Base-by-base conservation (phyloP, 2,329 filamentous ascomycete genomes). In the Alternaria burnsii region DNA sequence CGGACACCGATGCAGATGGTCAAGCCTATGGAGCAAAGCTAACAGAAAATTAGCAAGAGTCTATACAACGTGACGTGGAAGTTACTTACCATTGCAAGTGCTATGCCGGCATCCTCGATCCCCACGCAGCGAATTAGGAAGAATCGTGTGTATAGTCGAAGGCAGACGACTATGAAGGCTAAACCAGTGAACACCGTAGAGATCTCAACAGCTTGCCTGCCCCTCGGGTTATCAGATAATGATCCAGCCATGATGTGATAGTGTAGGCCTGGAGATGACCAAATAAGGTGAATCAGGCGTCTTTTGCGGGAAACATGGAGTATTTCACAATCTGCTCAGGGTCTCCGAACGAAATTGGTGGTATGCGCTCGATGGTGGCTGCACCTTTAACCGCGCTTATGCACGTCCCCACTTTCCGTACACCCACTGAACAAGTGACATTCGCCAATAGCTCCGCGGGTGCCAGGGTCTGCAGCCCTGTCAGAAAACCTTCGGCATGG, bases 111-210 rank as follows among this genome's bases (percentile, higher is more conserved):
- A 28, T 76, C 74, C 42, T 76, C 74, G n/a, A 72, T 55, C 6
- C 72, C 71, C 3, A 66, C 55, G 53, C 66, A 66, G 10, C 69
- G 70, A n/a, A 76, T 69, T 12, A 76, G 50, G 24, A 68, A 74
- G 47, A 74, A 63, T 10, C 74, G 71, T 30, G 74, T 74, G 36
- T 75, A 76, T 7, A 76, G 32, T 9, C 74, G 70, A 9, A 76
- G 58, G 5, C 50, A 18, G n/a, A 75, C 71, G 38, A 63, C 52
- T 16, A 73, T 14, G 18, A 57, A 40, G 14, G 74, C 72, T 9
- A 76, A 40, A n/a, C 51, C 60, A n/a, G 69, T 74, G 58, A 76
- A 76, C 0, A 65, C 65, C n/a, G 63, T 50, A 10, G 72, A 71
- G 1, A 72, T 54, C 22, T 63, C 42, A 22, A 76, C 38, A 6